Evolutionary conservation across 768 basidiomycete species (phyloP), one percentile per base, ranked within the genome.

Genomic region (Tubosaeta brunneosetosa): DNA sequence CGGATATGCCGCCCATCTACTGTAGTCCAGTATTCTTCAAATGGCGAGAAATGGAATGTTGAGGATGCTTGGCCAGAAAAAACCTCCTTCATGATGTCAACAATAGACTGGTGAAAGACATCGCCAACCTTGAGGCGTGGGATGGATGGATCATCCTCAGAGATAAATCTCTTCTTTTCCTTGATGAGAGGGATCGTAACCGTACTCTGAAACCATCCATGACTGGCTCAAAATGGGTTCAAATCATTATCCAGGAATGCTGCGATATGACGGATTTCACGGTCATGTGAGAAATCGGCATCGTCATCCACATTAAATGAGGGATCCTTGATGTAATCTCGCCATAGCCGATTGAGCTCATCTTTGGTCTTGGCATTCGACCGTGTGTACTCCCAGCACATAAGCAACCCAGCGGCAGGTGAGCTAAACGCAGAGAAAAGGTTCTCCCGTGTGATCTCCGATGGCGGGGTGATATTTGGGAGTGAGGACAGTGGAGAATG

Each of bases 331-430:
- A 71, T 43, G 8, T 66, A 70, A n/a, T n/a, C n/a, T 1, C 56
- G 52, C 6, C 67, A 64, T 0, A 75, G 61, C 0, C 49, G 50
- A 12, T 71, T 49, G 0, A 68, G 31, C 19, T 72, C 69, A 0
- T 12, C 29, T 2, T 51, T 37, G 0, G 72, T 67, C 50, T 72
- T 73, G 1, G 26, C 13, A 6, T 36, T 62, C 1, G 61, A 69
- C 0, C 67, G 63, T 22, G 59, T 57, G 49, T 66, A 70, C 2
- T 61, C 50, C 73, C 73, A 73, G 11, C 52, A 34, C 27, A 29
- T 29, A 29, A 29, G 27, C 4, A 29, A 8, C 4, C 27, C 27
- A 8, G 27, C 27, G 27, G 27, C 8, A 4, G 27, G 27, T 4
- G 4, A 4, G 27, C 27, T 29, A 8, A 29, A 29, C 8, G 27